phyloP scores from a whole-genome alignment of 768 basidiomycete species.

The Astraeus odoratus region DNA sequence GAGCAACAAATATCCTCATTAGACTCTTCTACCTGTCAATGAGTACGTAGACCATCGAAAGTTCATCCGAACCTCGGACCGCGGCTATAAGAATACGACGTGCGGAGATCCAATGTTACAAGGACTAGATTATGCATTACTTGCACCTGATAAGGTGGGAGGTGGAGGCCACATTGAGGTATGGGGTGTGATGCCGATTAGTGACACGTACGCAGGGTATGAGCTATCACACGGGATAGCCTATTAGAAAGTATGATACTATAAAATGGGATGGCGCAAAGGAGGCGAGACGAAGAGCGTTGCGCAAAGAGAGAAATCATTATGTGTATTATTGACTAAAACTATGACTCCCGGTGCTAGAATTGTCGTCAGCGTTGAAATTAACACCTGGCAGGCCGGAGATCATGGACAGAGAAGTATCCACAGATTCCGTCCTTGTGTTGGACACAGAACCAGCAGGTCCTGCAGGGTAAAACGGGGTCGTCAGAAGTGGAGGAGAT shows the following conservation, averaged over 20 bases:
- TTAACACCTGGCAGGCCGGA: conserved; percentile 14
- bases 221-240: conserved; percentile 4
- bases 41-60: too few relatives aligned
- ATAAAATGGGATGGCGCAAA: conserved; percentile 9
- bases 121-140: not conserved
- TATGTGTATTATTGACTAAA: not conserved
- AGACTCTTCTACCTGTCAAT: too few relatives aligned
- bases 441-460: not conserved
- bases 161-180: conserved; percentile 3
- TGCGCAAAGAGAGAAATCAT: not conserved
- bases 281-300: conserved; percentile 1
- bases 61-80: too few relatives aligned
- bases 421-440: conserved; percentile 5
- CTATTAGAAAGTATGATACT: conserved; percentile 4
- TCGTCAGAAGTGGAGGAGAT: conserved; percentile 22
- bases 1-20: too few relatives aligned
- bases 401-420: conserved; percentile 6
- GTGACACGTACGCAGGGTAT: conserved; percentile 11
- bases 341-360: conserved; percentile 7
- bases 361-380: conserved; percentile 8
- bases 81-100: too few relatives aligned
- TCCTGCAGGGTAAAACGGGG: conserved; percentile 25
- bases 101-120: too few relatives aligned
- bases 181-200: conserved; percentile 16
- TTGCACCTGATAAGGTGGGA: not conserved